phyloP scores from a whole-genome alignment of 1,139 yeast species.

The Geotrichum bryndzae region DNA sequence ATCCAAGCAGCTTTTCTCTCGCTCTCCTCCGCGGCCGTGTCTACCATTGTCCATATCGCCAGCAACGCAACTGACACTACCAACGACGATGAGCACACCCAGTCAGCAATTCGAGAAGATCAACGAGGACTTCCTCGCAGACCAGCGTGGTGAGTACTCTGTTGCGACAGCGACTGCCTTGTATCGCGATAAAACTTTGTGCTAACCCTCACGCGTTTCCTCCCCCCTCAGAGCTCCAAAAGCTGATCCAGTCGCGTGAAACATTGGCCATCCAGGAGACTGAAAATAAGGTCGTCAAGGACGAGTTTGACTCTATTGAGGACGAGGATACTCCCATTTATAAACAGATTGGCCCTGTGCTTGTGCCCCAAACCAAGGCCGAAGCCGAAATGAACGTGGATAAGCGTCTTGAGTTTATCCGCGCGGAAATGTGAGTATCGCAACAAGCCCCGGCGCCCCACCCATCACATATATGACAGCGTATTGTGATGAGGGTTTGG shows the following conservation, averaged over 20 bases:
- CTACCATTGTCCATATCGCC: constrained; percentile 4
- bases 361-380: constrained; percentile 75
- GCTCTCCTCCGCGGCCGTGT: not conserved
- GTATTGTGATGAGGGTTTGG: not conserved
- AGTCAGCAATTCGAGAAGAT: constrained; percentile 25
- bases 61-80: not conserved
- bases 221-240: constrained; percentile 6
- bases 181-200: not conserved
- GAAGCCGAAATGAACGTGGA: constrained; percentile 81
- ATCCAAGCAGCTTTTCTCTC: not conserved
- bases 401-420: constrained; percentile 83
- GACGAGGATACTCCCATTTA: constrained; percentile 62
- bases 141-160: constrained; percentile 29
- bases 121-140: constrained; percentile 30
- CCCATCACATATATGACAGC: not conserved
- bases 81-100: constrained; percentile 6
- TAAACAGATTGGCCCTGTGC: constrained; percentile 86
- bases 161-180: not conserved
- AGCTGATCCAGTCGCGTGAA: constrained; percentile 42
- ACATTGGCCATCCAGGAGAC: constrained; percentile 62
- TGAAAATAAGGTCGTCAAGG: constrained; percentile 86
- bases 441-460: not conserved
- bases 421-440: constrained; percentile 52
- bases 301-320: constrained; percentile 27
- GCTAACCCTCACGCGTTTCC: not conserved